Conservation (phyloP, 2,329 filamentous ascomycete species). For the Trichophaea hybrida region DNA sequence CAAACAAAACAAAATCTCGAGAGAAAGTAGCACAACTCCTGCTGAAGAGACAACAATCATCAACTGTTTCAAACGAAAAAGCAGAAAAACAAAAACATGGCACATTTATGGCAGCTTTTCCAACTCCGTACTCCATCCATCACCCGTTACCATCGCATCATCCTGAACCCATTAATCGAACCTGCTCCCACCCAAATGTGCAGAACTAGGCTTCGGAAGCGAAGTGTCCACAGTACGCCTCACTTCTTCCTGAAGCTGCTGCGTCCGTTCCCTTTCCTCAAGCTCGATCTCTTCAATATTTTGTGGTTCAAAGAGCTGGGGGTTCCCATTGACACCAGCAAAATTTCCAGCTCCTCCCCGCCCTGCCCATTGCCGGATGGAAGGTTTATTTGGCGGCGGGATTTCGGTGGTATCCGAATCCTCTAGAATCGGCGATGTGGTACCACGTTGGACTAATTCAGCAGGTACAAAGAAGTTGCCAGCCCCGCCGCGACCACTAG, state of each 20-base stretch:
- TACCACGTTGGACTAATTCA: conserved; percentile 11
- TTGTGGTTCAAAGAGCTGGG: background rate
- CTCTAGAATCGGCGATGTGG: background rate
- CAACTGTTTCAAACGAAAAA: too few relatives aligned
- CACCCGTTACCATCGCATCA: too few relatives aligned
- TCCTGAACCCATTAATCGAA: conserved; percentile 7
- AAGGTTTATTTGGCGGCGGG: conserved; percentile 11
- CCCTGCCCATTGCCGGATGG: conserved; percentile 17
- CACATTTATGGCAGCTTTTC: too few relatives aligned
- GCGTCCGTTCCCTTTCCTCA: conserved; percentile 4
- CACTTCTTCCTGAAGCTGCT: conserved; percentile 11
- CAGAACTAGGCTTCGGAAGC: conserved; percentile 14
- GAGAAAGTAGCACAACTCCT: too few relatives aligned
- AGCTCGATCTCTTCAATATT: conserved; percentile 11
- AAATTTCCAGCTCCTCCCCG: conserved; percentile 23
- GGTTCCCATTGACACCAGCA: background rate
- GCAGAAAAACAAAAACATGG: too few relatives aligned
- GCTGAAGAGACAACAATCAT: too few relatives aligned
- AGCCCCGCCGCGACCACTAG: conserved; percentile 20
- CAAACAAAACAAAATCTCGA: too few relatives aligned
- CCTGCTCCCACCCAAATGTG: conserved; percentile 19
- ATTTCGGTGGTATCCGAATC: conserved; percentile 8
- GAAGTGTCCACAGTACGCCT: conserved; percentile 14
- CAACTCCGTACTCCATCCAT: too few relatives aligned
- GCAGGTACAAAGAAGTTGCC: conserved; percentile 22